A percentile compares a stretch with the other conserved stretches of the same genome.
Evolutionary conservation across 2,329 filamentous ascomycete species (phyloP).

Genomic region (Pyrenophora seminiperda): DNA sequence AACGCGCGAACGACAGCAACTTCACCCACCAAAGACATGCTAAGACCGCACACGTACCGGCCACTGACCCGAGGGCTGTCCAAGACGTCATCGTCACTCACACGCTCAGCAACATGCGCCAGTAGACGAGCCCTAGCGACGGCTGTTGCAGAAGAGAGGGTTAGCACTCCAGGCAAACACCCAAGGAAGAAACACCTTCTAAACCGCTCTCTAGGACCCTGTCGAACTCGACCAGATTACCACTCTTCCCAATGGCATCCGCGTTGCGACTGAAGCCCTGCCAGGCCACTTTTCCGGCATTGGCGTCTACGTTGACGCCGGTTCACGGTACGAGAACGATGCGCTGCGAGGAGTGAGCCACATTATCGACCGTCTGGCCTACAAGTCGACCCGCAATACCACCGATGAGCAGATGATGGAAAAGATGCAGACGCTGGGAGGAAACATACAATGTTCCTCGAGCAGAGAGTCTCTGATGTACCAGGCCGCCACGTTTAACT

Average conservation of each 20-base stretch:
- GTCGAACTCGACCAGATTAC: conserved; percentile 87
- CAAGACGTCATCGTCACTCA: conserved; percentile 25
- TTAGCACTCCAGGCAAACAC: conserved; percentile 17
- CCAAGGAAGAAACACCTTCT: conserved; percentile 10
- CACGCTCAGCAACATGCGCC: conserved; percentile 24
- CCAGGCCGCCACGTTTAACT: conserved; percentile 97
- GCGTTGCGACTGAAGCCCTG: conserved; percentile 91
- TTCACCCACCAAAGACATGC: conserved; percentile 31
- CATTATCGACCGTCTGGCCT: conserved; percentile 92
- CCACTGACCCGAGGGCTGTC: conserved; percentile 37
- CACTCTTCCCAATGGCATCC: conserved; percentile 86
- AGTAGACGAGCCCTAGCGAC: conserved; percentile 38
- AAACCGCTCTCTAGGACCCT: conserved; percentile 65
- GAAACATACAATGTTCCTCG: conserved; percentile 96
- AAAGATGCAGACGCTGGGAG: conserved; percentile 82
- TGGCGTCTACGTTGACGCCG: conserved; percentile 93
- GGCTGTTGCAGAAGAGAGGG: conserved; percentile 44
- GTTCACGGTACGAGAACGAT: conserved; percentile 89
- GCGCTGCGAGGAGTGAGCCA: conserved; percentile 88
- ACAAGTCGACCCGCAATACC: conserved; percentile 79
- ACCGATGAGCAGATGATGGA: conserved; percentile 86
- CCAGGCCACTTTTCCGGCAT: conserved; percentile 94
- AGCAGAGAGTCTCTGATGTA: conserved; percentile 98
- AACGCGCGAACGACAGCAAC: conserved; percentile 4
- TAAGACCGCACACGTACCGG: conserved; percentile 37